These are phyloP conservation scores for Didymellaceae sp. DNA, from an alignment of 2,329 filamentous ascomycete species.

Conservation along the genomic window DNA sequence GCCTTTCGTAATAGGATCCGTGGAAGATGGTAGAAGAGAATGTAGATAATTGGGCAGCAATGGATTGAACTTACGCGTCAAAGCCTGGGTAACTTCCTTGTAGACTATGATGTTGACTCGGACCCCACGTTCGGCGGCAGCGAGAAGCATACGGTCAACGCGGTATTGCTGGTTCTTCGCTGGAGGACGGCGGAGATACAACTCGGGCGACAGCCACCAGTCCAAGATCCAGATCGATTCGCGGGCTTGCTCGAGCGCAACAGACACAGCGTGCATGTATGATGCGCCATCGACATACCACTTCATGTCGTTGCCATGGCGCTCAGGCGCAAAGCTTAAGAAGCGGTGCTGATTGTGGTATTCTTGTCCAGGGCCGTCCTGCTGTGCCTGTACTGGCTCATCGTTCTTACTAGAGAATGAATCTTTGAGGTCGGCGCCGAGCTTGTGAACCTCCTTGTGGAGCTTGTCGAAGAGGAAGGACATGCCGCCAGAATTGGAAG, in stretches of 20 bases:
- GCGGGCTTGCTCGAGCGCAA: constrained; percentile 76
- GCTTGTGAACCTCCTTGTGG: constrained; percentile 58
- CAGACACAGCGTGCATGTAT: constrained; percentile 85
- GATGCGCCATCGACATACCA: constrained; percentile 79
- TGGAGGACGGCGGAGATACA: constrained; percentile 84
- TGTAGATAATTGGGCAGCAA: constrained; percentile 52
- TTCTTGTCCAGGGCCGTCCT: constrained; percentile 41
- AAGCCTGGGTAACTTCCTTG: constrained; percentile 79
- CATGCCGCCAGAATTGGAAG: constrained; percentile 42
- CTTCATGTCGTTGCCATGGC: constrained; percentile 75
- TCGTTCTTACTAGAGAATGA: constrained; percentile 56
- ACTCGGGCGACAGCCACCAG: constrained; percentile 88
- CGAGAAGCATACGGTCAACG: constrained; percentile 80
- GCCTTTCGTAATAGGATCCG: constrained; percentile 50
- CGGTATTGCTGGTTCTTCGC: constrained; percentile 82
- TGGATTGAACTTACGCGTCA: constrained; percentile 71
- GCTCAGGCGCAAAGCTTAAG: constrained; percentile 73
- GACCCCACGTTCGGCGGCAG: constrained; percentile 83
- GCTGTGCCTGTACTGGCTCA: constrained; percentile 49
- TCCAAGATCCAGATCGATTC: constrained; percentile 86
- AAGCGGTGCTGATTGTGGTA: constrained; percentile 59
- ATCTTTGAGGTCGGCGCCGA: constrained; percentile 60
- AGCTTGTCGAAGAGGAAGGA: constrained; percentile 62
- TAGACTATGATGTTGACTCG: constrained; percentile 87
- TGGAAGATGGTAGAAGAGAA: constrained; percentile 51